Base-by-base conservation (phyloP, 2,329 filamentous ascomycete genomes). In the Plenodomus tracheiphilus region DNA sequence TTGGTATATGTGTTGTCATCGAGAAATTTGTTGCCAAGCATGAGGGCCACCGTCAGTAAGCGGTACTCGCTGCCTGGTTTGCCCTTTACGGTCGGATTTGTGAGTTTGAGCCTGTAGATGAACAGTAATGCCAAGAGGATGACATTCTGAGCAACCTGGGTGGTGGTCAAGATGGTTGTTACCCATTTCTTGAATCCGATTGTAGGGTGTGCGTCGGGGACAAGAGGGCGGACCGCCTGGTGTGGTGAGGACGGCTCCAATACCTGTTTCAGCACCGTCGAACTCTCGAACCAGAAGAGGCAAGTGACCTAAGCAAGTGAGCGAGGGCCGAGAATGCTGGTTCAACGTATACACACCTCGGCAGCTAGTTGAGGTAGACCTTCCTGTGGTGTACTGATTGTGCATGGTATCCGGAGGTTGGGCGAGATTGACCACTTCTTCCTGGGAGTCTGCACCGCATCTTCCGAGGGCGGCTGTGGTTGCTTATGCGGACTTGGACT, bases 1-100 rank as follows among this genome's bases (percentile, higher is more conserved):
- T 99, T 99, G 32, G 94, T 97, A 74, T 99, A 99, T 0, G 94
- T 97, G 72, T 97, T 99, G 73, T 99, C 94, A 69, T 99, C 94
- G 63, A 99, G 77, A 70, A 97, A 99, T 77, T 99, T 99, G 74
- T 99, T 99, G 53, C 92, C 93, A 51, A 99, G 80, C 94, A 99
- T 99, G 59, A 99, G 77, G 19, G 94, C 94, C 41, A 97, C 92
- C 0, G 94, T 97, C 65, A 97, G 79, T 19, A 99, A 78, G 16
- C 94, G 82, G 68, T 94, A 97, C 71, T 97, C 94, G 71, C 94
- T 99, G 4, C 94, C 94, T 18, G 86, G 86, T 64, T 93, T 93
- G 35, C 94, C 94, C 68, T 92, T 91, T 16, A 97, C 93, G 2
- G 82, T 85, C 0, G 91, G 89, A 62, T 96, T 97, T 56, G 88